Evolutionary conservation across 1,284 basidiomycete genomes (phyloP).

Genomic region (Athelia sp.): DNA sequence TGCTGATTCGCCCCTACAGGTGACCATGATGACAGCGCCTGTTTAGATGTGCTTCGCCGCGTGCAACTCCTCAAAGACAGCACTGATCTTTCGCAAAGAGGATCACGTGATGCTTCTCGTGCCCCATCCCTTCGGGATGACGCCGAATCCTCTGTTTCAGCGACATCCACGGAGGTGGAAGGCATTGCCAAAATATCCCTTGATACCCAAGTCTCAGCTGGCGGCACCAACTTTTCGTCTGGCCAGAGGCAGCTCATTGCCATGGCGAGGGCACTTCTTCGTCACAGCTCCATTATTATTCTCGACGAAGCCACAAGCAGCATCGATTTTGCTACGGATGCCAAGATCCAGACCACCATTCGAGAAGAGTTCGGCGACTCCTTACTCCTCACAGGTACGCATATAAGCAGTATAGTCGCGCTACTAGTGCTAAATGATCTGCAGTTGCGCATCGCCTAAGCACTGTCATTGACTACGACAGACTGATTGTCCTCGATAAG

Average conservation of each 20-base stretch:
- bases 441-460: constrained; percentile 49
- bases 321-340: constrained; percentile 56
- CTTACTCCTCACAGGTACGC: constrained; percentile 40
- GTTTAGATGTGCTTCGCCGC: constrained; percentile 57
- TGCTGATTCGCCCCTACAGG: constrained; percentile 27
- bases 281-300: constrained; percentile 60
- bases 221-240: constrained; percentile 69
- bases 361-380: constrained; percentile 56
- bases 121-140: background rate
- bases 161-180: constrained; percentile 13
- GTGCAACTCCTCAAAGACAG: constrained; percentile 58
- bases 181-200: constrained; percentile 53
- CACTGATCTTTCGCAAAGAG: constrained; percentile 37
- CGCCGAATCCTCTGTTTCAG: background rate
- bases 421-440: background rate
- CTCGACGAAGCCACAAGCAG: constrained; percentile 69
- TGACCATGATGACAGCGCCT: constrained; percentile 81
- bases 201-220: constrained; percentile 71
- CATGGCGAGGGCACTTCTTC: constrained; percentile 58
- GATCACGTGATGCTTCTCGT: constrained; percentile 31
- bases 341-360: constrained; percentile 63
- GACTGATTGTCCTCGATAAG: constrained; percentile 64
- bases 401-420: background rate
- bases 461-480: constrained; percentile 60
- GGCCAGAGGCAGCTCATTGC: constrained; percentile 72